Base-by-base conservation (phyloP, 805 yeast genomes). In the Debaryomyces hansenii region DNA sequence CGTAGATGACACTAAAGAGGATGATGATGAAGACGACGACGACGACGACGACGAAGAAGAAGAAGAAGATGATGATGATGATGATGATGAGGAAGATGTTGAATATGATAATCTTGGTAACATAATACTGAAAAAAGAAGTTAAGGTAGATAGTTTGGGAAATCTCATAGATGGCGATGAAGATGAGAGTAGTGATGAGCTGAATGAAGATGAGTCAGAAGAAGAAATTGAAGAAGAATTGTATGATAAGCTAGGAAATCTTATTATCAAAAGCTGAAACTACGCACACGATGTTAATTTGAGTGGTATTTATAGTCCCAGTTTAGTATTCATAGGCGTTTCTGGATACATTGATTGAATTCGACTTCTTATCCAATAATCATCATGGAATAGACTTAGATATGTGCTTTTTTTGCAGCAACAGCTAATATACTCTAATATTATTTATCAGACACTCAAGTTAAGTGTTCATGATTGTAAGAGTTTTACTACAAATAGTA, bases 191-290 rank as follows among this genome's bases (percentile, higher is more conserved):
- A 20, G 21, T 9, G 38, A 15, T 18, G 24, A 20, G 10, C 14
- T 12, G 18, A 15, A 14, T 1, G 35, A 41, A 8, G 35, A 18
- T 8, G 45, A 37, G 15, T 24, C 14, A 10, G 44, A 32, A 10
- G 45, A 48, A 4, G 48, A 46, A 15, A 46, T 44, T 1, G 51
- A 48, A 15, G 52, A 41, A 16, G 55, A 44, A 3, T 41, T 45
- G 29, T 59, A 58, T 41, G 63, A 63, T 42, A 55, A 46, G 28
- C 50, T 63, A 38, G 67, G 67, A 10, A 62, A 63, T 41, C 21
- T 35, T 35, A 35, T 35, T 2, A 16, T 35, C 21, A 35, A 35
- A 16, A 15, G 35, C 4, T 6, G 8, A 11, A 11, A 32, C 2
- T 9, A 31, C 14, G 3, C 5, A 31, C 6, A 12, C 34, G 11